Percentiles rank a stretch among this genome's conserved stretches.
phyloP scores from a whole-genome alignment of 2,329 filamentous ascomycete species.

The Ustulina deusta region DNA sequence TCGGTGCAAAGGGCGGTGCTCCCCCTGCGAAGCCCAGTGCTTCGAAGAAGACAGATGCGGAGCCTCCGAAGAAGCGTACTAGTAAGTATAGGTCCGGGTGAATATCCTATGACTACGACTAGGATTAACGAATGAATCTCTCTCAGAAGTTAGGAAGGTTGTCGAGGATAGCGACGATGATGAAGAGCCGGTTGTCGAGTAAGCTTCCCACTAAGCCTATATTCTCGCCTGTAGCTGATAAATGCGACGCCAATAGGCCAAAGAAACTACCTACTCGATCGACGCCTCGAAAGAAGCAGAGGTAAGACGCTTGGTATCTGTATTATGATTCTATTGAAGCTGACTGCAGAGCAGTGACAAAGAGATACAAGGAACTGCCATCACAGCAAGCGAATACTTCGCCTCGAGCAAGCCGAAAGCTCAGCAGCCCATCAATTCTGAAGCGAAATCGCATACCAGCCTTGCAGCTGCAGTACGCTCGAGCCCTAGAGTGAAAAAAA shows the following conservation, averaged over 20 bases:
- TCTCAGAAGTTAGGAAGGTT: conserved; percentile 71
- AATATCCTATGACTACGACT: not conserved
- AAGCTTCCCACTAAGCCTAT: conserved; percentile 45
- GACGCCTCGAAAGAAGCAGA: conserved; percentile 66
- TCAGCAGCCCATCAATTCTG: conserved; percentile 56
- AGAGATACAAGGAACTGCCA: conserved; percentile 62
- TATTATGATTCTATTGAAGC: conserved; percentile 17
- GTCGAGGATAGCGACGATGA: conserved; percentile 87
- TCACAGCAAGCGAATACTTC: conserved; percentile 70
- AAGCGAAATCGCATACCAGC: conserved; percentile 54
- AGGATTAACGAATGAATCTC: conserved; percentile 7
- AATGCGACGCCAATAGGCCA: conserved; percentile 52
- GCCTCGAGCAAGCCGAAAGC: conserved; percentile 60
- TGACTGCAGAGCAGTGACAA: conserved; percentile 51
- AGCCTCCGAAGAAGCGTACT: conserved; percentile 59
- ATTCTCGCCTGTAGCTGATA: conserved; percentile 36
- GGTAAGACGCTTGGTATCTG: conserved; percentile 55
- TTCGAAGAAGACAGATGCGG: conserved; percentile 60
- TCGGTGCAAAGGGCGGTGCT: conserved; percentile 78
- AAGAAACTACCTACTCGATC: conserved; percentile 68
- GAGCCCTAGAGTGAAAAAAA: conserved; percentile 64
- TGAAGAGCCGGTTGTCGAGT: conserved; percentile 65
- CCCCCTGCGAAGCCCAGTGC: conserved; percentile 63
- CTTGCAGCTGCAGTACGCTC: conserved; percentile 62
- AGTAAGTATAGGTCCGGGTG: conserved; percentile 54